Base-by-base conservation (phyloP, 1,284 basidiomycete species). In the Trichosporon sp. region DNA sequence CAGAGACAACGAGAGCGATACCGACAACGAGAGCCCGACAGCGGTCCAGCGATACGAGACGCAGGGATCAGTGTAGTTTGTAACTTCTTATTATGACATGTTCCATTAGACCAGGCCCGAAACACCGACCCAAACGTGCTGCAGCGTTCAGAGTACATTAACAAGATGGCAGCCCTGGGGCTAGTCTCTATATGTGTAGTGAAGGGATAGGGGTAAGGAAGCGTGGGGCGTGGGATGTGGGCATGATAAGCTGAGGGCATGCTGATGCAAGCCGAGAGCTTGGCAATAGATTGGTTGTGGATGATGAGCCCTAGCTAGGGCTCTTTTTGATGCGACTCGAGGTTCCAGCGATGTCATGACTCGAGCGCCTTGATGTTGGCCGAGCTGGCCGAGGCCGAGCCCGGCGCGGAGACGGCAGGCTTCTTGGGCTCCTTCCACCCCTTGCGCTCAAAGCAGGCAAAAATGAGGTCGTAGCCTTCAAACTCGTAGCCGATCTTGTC, bases 401-500 rank as follows among this genome's bases (percentile, higher is more conserved):
- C 36, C 4, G 16, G 16, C 16, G 36, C 36, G 19, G 40, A 44
- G 2, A 21, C 4, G n/a, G n/a, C n/a, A 10, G 40, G 40, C 44
- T 23, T 49, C 33, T n/a, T 68, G 21, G 72, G 73, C 62, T 76
- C 78, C 34, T 65, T 62, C 77, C 78, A 81, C 2, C 78, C 80
- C 37, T 67, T 70, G 58, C 73, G 76, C 71, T 94, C 90, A 79
- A 94, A 95, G 78, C 88, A 93, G 34, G 90, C 90, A 78, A 94
- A 98, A 36, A 94, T 91, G 67, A 98, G 84, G 79, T 95, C 92
- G 79, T 98, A 99, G 59, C 90, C 92, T 60, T 91, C 91, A 77
- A 98, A 95, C 80, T 96, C 94, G 83, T 99, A 99, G 76, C 95
- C 91, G 79, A 99, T 99, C 78, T 96, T 91, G 82, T 98, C 95